A percentile compares a stretch with the other conserved stretches of the same genome.
These are phyloP conservation scores for Mallotus nudiflorus DNA, from an alignment of 345 rosid genomes.

Conservation along the genomic window DNA sequence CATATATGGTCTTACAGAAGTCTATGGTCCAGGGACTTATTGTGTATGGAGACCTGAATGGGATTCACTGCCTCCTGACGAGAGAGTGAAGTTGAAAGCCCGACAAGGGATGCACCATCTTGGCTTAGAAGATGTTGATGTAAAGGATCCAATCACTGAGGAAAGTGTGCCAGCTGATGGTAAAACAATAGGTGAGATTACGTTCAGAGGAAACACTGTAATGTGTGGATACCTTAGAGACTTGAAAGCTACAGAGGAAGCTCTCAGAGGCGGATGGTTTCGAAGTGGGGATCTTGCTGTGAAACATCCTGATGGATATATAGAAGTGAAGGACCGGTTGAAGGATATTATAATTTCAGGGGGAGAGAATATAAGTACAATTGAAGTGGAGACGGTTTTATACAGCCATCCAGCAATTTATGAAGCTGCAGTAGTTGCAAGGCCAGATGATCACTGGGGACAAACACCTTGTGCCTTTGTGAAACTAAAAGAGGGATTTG, in stretches of 20 bases:
- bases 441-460: slow-evolving; percentile 82
- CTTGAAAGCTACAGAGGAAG: slow-evolving; percentile 52
- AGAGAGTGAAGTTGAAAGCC: slow-evolving; percentile 50
- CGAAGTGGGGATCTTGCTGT: slow-evolving; percentile 76
- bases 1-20: slow-evolving; percentile 76
- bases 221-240: slow-evolving; percentile 79
- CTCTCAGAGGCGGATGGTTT: slow-evolving; percentile 76
- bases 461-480: slow-evolving; percentile 87
- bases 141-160: slow-evolving; percentile 55
- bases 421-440: slow-evolving; percentile 76
- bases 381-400: slow-evolving; percentile 65
- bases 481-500: slow-evolving; percentile 55
- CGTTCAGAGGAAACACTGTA: slow-evolving; percentile 74
- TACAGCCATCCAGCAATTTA: slow-evolving; percentile 61
- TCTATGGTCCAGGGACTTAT: slow-evolving; percentile 69
- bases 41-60: slow-evolving; percentile 74
- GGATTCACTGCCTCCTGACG: slow-evolving; percentile 49
- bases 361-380: slow-evolving; percentile 74
- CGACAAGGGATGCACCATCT: slow-evolving; percentile 80
- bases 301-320: slow-evolving; percentile 64
- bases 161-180: slow-evolving; percentile 59
- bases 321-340: slow-evolving; percentile 69
- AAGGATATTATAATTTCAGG: slow-evolving; percentile 79
- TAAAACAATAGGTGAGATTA: slow-evolving; percentile 60
- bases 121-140: slow-evolving; percentile 65